Evolutionary conservation across 139 green algal genomes (phyloP).

Genomic region (Microglena sp.): DNA sequence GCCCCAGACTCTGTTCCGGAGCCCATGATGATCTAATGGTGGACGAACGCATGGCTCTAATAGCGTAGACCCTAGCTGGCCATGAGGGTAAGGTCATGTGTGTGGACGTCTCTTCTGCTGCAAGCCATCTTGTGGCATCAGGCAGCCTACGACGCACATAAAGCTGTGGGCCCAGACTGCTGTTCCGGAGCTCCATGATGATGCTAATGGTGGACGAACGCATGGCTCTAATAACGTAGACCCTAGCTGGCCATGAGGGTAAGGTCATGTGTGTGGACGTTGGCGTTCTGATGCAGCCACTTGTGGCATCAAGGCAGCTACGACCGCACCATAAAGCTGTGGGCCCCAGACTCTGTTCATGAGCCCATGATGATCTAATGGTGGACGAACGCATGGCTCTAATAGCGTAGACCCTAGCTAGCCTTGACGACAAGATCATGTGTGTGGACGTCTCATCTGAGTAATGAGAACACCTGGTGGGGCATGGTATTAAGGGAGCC

Average conservation of each 20-base stretch:
- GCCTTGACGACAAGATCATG: conserved; percentile 92
- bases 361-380: too few relatives aligned
- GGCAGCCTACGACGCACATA: conserved; percentile 70
- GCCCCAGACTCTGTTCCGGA: too few relatives aligned
- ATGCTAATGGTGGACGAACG: conserved; percentile 1
- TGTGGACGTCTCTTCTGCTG: conserved; percentile 37
- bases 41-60: not conserved
- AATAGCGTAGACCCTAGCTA: conserved; percentile 68
- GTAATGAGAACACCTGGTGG: too few relatives aligned
- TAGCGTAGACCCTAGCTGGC: conserved; percentile 67
- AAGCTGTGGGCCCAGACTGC: conserved; percentile 87
- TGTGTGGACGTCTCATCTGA: conserved; percentile 53
- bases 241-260: conserved; percentile 82
- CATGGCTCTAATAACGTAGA: too few relatives aligned
- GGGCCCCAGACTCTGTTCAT: conserved; percentile 56
- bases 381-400: not conserved
- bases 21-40: too few relatives aligned
- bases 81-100: conserved; percentile 93
- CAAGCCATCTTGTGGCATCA: conserved; percentile 42
- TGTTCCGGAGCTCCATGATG: too few relatives aligned
- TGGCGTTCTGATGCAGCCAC: conserved; percentile 7
- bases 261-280: conserved; percentile 83
- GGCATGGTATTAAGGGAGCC: too few relatives aligned
- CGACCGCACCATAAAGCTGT: conserved; percentile 83
- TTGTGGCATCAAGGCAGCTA: conserved; percentile 60